Conservation (phyloP, 495 filamentous ascomycete species). For the Paragyromitra xinjiangensis region DNA sequence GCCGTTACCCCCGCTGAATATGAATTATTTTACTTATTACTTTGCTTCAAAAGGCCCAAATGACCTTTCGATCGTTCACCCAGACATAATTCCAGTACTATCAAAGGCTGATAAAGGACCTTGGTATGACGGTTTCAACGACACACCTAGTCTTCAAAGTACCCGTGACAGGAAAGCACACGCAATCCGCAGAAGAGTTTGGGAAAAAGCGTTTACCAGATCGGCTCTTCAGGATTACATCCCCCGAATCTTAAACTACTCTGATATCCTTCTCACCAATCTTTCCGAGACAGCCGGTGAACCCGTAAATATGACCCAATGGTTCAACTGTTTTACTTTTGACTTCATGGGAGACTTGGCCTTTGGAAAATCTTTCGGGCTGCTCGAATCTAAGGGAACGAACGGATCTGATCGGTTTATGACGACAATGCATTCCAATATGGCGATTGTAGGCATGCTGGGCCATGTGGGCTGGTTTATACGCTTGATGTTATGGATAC, state of each 20-base stretch:
- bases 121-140: slow-evolving; percentile 13
- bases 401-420: slow-evolving; percentile 36
- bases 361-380: slow-evolving; percentile 55
- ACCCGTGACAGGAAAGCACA: slow-evolving; percentile 27
- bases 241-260: slow-evolving; percentile 11
- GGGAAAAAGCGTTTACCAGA: slow-evolving; percentile 29
- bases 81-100: slow-evolving; percentile 19
- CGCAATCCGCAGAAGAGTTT: slow-evolving; percentile 25
- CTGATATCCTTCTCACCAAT: neutral
- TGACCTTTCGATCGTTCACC: slow-evolving; percentile 21
- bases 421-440: slow-evolving; percentile 31
- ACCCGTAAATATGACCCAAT: slow-evolving; percentile 49
- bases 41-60: slow-evolving; percentile 13
- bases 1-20: neutral
- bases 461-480: slow-evolving; percentile 28
- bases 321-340: slow-evolving; percentile 56
- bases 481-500: slow-evolving; percentile 12
- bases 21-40: neutral
- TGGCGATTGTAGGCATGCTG: slow-evolving; percentile 4
- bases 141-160: slow-evolving; percentile 4
- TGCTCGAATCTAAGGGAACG: slow-evolving; percentile 45
- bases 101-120: slow-evolving; percentile 32
- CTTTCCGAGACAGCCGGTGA: slow-evolving; percentile 35
- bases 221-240: slow-evolving; percentile 10
- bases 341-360: slow-evolving; percentile 58